A percentile compares a stretch with the other conserved stretches of the same genome.
Conservation (phyloP, 192 early-diverging fungal genomes). For the Backusella macrospora region DNA sequence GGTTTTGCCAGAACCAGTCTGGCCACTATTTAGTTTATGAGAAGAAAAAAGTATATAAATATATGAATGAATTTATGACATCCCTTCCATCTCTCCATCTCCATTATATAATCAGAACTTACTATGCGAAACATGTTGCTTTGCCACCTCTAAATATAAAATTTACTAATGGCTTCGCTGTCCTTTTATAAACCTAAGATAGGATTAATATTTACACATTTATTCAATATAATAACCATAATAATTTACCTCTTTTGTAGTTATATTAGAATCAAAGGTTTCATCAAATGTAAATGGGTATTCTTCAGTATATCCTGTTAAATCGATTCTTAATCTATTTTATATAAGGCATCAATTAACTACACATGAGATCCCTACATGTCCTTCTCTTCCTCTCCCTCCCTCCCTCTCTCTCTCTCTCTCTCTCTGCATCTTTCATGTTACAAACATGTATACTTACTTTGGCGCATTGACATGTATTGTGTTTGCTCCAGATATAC, state of each 20-base stretch:
- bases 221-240: not conserved
- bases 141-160: constrained; percentile 97
- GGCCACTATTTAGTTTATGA: constrained; percentile 56
- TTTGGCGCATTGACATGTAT: constrained; percentile 93
- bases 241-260: constrained; percentile 76
- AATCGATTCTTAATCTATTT: constrained; percentile 83
- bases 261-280: constrained; percentile 83
- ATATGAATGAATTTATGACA: not conserved
- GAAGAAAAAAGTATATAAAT: not conserved
- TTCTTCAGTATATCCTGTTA: constrained; percentile 93
- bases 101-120: constrained; percentile 35
- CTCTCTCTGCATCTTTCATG: not conserved
- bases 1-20: constrained; percentile 90
- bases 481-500: constrained; percentile 63
- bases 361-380: not conserved
- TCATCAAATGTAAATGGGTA: constrained; percentile 97
- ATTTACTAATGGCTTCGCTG: constrained; percentile 91
- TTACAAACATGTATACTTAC: constrained; percentile 41
- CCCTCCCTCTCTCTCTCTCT: too few species aligned
- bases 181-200: constrained; percentile 80
- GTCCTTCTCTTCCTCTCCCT: not conserved
- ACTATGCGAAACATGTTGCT: constrained; percentile 99
- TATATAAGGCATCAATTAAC: not conserved
- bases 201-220: not conserved
- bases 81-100: too few species aligned